Evolutionary conservation across 1,284 basidiomycete genomes (phyloP).

Genomic region (Trametes sp.): DNA sequence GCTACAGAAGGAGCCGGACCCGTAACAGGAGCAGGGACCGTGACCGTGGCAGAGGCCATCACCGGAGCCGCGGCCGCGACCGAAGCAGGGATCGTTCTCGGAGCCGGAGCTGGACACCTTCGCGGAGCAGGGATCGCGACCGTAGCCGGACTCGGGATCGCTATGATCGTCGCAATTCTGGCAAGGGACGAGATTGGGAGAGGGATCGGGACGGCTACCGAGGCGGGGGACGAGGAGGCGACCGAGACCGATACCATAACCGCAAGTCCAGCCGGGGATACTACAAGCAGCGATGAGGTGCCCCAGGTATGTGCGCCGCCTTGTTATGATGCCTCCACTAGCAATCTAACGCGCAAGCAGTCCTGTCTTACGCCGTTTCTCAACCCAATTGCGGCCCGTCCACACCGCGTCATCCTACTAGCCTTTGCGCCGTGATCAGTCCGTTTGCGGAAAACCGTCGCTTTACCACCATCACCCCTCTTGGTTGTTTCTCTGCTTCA

Average conservation of each 20-base stretch:
- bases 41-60: constrained; percentile 4
- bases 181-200: background rate
- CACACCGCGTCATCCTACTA: too few relatives aligned
- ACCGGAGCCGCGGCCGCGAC: constrained; percentile 2
- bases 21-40: constrained; percentile 14
- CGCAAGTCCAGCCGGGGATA: background rate
- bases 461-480: too few relatives aligned
- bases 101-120: constrained; percentile 2
- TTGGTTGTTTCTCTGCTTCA: too few relatives aligned
- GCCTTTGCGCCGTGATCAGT: too few relatives aligned
- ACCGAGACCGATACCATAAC: constrained; percentile 3
- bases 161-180: background rate
- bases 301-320: background rate
- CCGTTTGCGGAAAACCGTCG: too few relatives aligned
- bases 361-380: background rate
- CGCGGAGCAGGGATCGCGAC: background rate
- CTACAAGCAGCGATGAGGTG: background rate
- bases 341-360: background rate
- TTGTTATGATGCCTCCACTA: background rate
- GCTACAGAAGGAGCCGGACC: background rate
- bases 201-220: background rate
- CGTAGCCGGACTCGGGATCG: background rate
- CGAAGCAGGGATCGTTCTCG: background rate
- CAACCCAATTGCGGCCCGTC: too few relatives aligned
- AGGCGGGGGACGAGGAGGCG: background rate